Evolutionary conservation across 768 basidiomycete genomes (phyloP), one percentile per base, ranked within the genome.

Genomic region (Phylloporus sp.): DNA sequence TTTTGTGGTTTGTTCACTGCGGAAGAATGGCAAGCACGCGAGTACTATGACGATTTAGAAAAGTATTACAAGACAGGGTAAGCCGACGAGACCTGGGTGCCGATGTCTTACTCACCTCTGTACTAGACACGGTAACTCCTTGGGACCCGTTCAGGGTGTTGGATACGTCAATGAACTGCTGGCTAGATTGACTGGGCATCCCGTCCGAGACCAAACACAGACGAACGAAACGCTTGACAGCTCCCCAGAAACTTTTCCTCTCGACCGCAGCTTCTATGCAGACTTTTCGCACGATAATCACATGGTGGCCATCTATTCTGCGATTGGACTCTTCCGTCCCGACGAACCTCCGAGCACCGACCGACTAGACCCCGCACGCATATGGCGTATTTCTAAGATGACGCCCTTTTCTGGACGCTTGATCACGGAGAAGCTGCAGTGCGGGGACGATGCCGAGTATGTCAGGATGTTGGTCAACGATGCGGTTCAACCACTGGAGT

Each of bases 131-230:
- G 89, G 90, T 4, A 80, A 82, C 54, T 57, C 65, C 2, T 72
- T 92, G 2, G 90, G 91, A 2, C 84, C 73, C 5, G 81, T 91
- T 7, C 88, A 90, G 63, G 90, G 91, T 28, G 84, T 93, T 4
- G 93, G 92, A 6, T 95, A 88, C 64, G 75, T 89, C 61, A 93
- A 92, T 64, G 92, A 95, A 70, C 79, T 95, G n/a, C 66, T 95
- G 20, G 88, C 90, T 0, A 81, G 94, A 11, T 76, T 95, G 38
- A 88, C 85, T 0, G 75, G 75, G 15, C 67, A 65, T 15, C 78
- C 82, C 2, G 86, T 90, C 22, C 64, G 63, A 31, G 89, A 91
- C 67, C 60, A 76, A 55, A 91, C 89, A 0, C 85, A 86, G 59
- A 88, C 86, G 4, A 92, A 92, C 68, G 68, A 68, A 11, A 91